A percentile compares a stretch with the other conserved stretches of the same genome.
phyloP scores from a whole-genome alignment of 305 asterid genomes.

The Fraxinus latifolia region DNA sequence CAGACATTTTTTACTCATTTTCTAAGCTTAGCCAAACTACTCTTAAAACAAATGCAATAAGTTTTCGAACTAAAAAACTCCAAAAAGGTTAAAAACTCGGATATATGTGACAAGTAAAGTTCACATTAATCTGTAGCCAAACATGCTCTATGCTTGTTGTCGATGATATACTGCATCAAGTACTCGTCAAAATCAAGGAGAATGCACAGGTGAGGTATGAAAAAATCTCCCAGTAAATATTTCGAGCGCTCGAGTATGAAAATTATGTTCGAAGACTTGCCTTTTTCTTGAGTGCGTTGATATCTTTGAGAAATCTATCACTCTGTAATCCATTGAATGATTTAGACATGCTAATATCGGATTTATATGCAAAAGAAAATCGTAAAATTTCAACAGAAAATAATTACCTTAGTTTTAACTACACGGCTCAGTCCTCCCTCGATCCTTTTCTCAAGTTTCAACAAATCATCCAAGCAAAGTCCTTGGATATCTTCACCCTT shows the following conservation, averaged over 20 bases:
- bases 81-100: background rate
- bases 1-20: too few relatives aligned
- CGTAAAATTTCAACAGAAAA: background rate
- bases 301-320: slow-evolving; percentile 30
- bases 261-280: slow-evolving; percentile 10
- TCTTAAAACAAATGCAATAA: background rate
- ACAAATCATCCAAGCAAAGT: slow-evolving; percentile 40
- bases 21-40: too few relatives aligned
- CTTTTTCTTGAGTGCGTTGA: slow-evolving; percentile 35
- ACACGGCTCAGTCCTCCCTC: slow-evolving; percentile 37
- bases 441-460: slow-evolving; percentile 36
- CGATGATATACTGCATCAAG: background rate
- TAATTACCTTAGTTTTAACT: slow-evolving; percentile 29
- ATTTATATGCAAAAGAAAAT: background rate
- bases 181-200: background rate
- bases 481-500: slow-evolving; percentile 45
- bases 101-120: background rate
- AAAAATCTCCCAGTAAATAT: background rate
- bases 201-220: background rate
- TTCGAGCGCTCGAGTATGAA: background rate
- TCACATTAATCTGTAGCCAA: background rate
- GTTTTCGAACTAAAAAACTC: background rate
- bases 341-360: background rate
- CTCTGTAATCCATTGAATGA: slow-evolving; percentile 27
- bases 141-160: background rate